Base-by-base conservation (phyloP, 2,329 filamentous ascomycete species). In the Aspergillus felis region DNA sequence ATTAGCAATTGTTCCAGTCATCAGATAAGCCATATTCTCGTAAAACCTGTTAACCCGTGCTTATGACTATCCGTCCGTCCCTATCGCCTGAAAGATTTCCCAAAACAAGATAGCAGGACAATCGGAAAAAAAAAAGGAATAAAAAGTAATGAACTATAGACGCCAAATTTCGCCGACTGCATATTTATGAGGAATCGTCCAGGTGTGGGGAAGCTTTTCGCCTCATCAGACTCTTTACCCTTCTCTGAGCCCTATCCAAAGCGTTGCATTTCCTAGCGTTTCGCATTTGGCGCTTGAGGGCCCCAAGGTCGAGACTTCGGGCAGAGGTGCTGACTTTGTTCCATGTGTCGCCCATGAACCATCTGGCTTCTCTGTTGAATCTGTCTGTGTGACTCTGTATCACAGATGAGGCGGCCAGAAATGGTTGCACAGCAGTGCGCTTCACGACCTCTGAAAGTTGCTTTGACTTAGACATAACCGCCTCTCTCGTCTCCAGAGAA, bases 231-330 rank as follows among this genome's bases (percentile, higher is more conserved):
- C 64, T 56, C 47, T 66, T 68, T 24, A 72, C 74, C 47, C 67
- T 67, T 51, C 64, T 68, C 50, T 77, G 74, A 44, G 74, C 74
- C 35, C 61, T 68, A 50, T 66, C 68, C 48, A 77, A 58, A 20
- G 71, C 57, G 42, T 66, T 65, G 41, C 62, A 69, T 51, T 67
- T 70, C 32, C 63, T 64, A 14, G 61, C 61, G 42, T 65, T 66
- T 38, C 68, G 70, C 10, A 73, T 51, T 56, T 65, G 62, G 50
- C 68, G 64, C 58, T 65, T 63, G 60, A 75, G 55, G 7, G 57
- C 57, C 17, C 52, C 57, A 29, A 70, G 54, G 44, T 70, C 66
- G 12, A 74, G 38, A 3, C 56, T 58, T 7, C 61, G 59, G 0
- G 67, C 62, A 20, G 64, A 65, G 14, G 62, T 55, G 22, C 57